Conservation (phyloP, 2,329 filamentous ascomycete species). For the Akanthomyces dipterigenus region DNA sequence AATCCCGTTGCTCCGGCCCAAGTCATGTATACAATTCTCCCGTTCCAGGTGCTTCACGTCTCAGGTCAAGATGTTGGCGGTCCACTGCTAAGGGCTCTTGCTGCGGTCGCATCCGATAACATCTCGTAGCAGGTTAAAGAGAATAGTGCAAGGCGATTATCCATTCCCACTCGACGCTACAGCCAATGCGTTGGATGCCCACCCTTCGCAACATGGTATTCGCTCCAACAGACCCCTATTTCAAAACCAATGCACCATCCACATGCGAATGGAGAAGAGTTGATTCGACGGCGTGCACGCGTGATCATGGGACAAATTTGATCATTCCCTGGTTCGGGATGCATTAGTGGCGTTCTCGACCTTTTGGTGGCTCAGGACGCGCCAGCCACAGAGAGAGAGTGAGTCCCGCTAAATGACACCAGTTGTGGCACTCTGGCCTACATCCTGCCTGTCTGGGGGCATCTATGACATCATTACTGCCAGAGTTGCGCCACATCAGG, state of each 20-base stretch:
- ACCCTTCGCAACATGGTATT: not conserved
- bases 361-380: not conserved
- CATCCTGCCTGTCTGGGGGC: not conserved
- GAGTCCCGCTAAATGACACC: not conserved
- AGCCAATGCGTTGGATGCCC: no score
- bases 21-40: no score
- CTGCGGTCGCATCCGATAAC: no score
- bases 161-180: no score
- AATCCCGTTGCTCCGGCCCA: no score
- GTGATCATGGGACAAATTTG: not conserved
- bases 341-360: not conserved
- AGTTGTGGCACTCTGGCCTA: no score
- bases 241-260: not conserved
- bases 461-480: slow-evolving; percentile 8
- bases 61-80: no score
- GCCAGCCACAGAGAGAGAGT: not conserved
- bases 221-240: not conserved
- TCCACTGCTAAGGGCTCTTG: no score
- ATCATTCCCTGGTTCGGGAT: not conserved
- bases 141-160: no score
- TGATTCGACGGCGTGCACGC: not conserved
- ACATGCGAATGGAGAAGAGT: not conserved
- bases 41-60: no score
- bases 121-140: no score
- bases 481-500: not conserved